Evolutionary conservation across 1,139 yeast species (phyloP), one percentile per base, ranked within the genome.

Genomic region (Eremothecium coryli): DNA sequence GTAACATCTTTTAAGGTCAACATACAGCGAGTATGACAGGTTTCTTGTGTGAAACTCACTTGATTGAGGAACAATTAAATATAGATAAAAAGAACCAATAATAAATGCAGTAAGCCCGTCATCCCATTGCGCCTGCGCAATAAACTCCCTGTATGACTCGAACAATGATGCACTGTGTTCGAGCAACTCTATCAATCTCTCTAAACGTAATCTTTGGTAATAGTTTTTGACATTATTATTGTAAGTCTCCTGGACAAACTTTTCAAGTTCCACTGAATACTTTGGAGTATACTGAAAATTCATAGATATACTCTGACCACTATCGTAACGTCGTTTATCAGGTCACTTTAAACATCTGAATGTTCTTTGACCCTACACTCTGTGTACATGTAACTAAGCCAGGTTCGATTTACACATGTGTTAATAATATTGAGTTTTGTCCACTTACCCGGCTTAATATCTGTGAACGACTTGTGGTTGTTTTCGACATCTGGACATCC

Each of bases 21-120:
- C 44, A 28, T 60, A 62, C n/a, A 61, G 45, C 15, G 57, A 56
- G 36, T 54, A 58, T 37, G 61, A 58, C 40, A 58, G 61, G 40
- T 61, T 61, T 40, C 56, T 59, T 15, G 62, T 48, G 36, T 60
- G 64, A 36, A 61, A 62, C 40, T 62, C 65, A 25, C 56, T 57
- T 2, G 65, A 61, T 23, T 45, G 52, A 10, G 66, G 66, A 11
- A 62, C 55, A 12, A 61, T 54, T 20, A 58, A 39, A 40, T 50
- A 60, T 3, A 62, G 38, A 35, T 60, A 59, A 38, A 57, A 57
- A 26, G 61, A 49, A 1, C 66, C 66, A 4, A 58, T 49, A 5
- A 61, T 55, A 37, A 48, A 61, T 15, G 54, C 52, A 18, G 49
- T 48, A 22, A 62, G 40, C 5, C 54, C 50, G 32, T 49, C 56